These are phyloP conservation scores for Paramarasmius palmivorus DNA, from an alignment of 1,284 basidiomycete species.

Conservation along the genomic window DNA sequence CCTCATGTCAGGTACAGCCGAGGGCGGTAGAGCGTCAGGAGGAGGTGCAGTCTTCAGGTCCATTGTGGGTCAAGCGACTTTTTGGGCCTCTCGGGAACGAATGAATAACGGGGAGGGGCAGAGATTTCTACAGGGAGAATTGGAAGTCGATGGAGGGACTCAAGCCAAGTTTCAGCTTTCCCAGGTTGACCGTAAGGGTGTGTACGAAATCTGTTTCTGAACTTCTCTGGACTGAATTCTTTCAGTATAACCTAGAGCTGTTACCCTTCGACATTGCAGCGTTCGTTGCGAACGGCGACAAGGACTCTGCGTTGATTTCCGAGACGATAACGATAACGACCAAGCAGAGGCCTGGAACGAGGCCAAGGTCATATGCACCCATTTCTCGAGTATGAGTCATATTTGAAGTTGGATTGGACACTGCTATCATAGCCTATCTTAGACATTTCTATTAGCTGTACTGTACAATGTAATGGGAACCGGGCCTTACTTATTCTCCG, in stretches of 20 bases:
- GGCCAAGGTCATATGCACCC: constrained; percentile 49
- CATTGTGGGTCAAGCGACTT: constrained; percentile 42
- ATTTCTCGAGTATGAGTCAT: background rate
- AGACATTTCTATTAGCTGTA: background rate
- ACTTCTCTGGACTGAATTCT: background rate
- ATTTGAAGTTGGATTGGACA: constrained; percentile 9
- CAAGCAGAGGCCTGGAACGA: constrained; percentile 40
- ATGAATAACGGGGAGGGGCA: constrained; percentile 18
- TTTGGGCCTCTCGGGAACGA: constrained; percentile 44
- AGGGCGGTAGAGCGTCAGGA: constrained; percentile 35
- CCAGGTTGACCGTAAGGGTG: constrained; percentile 49
- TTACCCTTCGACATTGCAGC: constrained; percentile 45
- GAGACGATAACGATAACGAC: constrained; percentile 45
- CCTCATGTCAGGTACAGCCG: constrained; percentile 47
- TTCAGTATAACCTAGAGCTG: constrained; percentile 50
- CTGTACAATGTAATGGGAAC: background rate
- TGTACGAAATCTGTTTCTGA: constrained; percentile 16
- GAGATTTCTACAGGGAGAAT: constrained; percentile 49
- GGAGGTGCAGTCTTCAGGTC: constrained; percentile 47
- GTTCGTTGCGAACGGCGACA: constrained; percentile 32
- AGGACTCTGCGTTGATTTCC: constrained; percentile 34
- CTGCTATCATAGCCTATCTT: constrained; percentile 12
- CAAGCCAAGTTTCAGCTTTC: constrained; percentile 57
- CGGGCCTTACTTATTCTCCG: background rate
- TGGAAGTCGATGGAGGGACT: constrained; percentile 45